Percentiles rank a stretch among this genome's conserved stretches.
Conservation (phyloP, 768 basidiomycete genomes). For the Coprinellus aureogranulatus region DNA sequence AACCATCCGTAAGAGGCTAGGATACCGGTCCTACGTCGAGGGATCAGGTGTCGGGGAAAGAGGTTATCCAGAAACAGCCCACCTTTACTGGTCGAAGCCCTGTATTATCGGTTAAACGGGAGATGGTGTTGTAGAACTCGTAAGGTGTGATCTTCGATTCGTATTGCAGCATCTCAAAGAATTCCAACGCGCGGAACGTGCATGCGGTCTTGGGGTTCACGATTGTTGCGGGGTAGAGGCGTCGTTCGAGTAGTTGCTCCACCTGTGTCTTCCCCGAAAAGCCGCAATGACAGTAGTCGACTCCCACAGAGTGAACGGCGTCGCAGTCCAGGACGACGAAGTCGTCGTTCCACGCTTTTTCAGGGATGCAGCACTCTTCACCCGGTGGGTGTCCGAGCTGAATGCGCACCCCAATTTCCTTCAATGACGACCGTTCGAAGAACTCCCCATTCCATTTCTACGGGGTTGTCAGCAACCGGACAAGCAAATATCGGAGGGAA, state of each 20-base stretch:
- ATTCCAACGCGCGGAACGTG: not conserved
- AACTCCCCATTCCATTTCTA: not conserved
- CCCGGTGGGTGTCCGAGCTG: slow-evolving; percentile 24
- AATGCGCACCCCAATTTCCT: slow-evolving; percentile 23
- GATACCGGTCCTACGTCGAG: not conserved
- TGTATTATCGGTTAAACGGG: not conserved
- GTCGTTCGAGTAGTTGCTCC: slow-evolving; percentile 20
- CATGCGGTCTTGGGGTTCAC: not conserved
- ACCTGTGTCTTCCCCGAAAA: not conserved
- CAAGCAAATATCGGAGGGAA: not conserved
- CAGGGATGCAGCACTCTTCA: slow-evolving; percentile 12
- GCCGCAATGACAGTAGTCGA: slow-evolving; percentile 32
- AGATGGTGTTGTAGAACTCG: not conserved
- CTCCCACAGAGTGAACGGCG: slow-evolving; percentile 26
- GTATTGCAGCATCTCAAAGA: not conserved
- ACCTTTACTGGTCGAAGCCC: not conserved
- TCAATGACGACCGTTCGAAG: slow-evolving; percentile 14
- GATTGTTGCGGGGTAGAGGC: slow-evolving; percentile 20
- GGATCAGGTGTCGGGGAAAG: not conserved
- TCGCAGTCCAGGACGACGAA: slow-evolving; percentile 27
- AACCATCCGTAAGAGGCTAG: not conserved
- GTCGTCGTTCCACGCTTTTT: slow-evolving; percentile 12
- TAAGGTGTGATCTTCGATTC: not conserved
- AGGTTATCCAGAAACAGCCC: not conserved
- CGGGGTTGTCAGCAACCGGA: not conserved